Conservation (phyloP, 2,329 filamentous ascomycete species). For the Drechslerella dactyloides region DNA sequence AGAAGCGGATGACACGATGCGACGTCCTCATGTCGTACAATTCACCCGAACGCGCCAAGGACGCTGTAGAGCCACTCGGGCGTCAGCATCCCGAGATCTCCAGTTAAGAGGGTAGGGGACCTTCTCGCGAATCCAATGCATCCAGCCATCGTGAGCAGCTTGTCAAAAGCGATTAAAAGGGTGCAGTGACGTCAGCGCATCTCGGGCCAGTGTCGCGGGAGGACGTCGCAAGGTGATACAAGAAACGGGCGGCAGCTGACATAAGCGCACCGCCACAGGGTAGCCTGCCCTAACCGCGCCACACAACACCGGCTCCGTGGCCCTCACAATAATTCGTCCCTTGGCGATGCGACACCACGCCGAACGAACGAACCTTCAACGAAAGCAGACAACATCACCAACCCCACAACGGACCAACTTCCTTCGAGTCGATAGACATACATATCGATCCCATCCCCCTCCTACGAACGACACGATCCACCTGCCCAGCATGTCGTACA, state of each 20-base stretch:
- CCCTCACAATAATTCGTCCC: slow-evolving; percentile 38
- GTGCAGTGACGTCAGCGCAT: background rate
- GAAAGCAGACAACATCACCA: slow-evolving; percentile 10
- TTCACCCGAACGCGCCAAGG: too few relatives aligned
- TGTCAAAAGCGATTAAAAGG: too few relatives aligned
- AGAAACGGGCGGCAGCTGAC: too few relatives aligned
- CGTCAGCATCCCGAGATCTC: too few relatives aligned
- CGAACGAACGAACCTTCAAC: slow-evolving; percentile 8
- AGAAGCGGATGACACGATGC: too few relatives aligned
- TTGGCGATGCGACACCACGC: slow-evolving; percentile 34
- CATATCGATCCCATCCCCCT: background rate
- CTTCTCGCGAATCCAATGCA: too few relatives aligned
- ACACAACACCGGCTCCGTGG: slow-evolving; percentile 20
- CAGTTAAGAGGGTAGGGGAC: too few relatives aligned
- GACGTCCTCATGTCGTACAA: too few relatives aligned
- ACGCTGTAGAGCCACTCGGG: too few relatives aligned
- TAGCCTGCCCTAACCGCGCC: slow-evolving; percentile 46
- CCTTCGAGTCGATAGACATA: slow-evolving; percentile 1
- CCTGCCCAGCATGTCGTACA: slow-evolving; percentile 45
- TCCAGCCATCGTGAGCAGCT: too few relatives aligned
- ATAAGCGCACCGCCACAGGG: slow-evolving; percentile 33
- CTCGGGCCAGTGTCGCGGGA: too few relatives aligned
- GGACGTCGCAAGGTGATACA: too few relatives aligned
- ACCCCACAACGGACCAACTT: background rate
- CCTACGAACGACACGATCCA: slow-evolving; percentile 4